These are phyloP conservation scores for Irineochytrium annulatum DNA, from an alignment of 192 early-diverging fungal genomes.

Conservation along the genomic window DNA sequence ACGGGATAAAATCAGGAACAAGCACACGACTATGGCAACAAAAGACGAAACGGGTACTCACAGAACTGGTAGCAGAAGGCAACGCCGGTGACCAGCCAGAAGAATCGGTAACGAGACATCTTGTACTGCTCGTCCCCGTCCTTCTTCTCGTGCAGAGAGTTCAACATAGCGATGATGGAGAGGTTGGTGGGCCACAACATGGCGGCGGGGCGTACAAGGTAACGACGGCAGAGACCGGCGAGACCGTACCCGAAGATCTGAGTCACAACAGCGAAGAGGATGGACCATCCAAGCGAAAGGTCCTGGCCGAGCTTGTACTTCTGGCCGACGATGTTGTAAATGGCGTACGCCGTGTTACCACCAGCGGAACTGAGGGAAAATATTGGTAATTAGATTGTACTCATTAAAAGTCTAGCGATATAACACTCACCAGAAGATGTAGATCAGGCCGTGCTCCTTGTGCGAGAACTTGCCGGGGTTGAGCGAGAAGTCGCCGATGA, in stretches of 20 bases:
- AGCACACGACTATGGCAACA: background rate
- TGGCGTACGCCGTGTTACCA: background rate
- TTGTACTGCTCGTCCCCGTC: slow-evolving; percentile 10
- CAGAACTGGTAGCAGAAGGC: too few relatives aligned
- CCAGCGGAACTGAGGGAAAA: too few relatives aligned
- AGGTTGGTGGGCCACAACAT: slow-evolving; percentile 85
- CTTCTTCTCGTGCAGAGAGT: slow-evolving; percentile 9
- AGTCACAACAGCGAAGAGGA: slow-evolving; percentile 26
- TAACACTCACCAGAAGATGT: too few relatives aligned
- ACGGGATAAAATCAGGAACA: too few relatives aligned
- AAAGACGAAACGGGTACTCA: background rate
- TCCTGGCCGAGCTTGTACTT: slow-evolving; percentile 3
- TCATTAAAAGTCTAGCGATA: too few relatives aligned
- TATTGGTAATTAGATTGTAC: too few relatives aligned
- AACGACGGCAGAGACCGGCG: slow-evolving; percentile 66
- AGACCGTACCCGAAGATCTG: slow-evolving; percentile 63
- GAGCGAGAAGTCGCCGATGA: too few relatives aligned
- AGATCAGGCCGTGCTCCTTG: slow-evolving; percentile 48
- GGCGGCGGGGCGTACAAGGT: slow-evolving; percentile 74
- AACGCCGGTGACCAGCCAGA: slow-evolving; percentile 27
- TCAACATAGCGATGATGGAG: slow-evolving; percentile 35
- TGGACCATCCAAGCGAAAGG: too few relatives aligned
- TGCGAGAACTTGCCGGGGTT: slow-evolving; percentile 48
- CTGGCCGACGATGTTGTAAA: slow-evolving; percentile 4
- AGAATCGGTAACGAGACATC: slow-evolving; percentile 26